Evolutionary conservation across 2,329 filamentous ascomycete genomes (phyloP).

Genomic region (Diaporthe vaccinii): DNA sequence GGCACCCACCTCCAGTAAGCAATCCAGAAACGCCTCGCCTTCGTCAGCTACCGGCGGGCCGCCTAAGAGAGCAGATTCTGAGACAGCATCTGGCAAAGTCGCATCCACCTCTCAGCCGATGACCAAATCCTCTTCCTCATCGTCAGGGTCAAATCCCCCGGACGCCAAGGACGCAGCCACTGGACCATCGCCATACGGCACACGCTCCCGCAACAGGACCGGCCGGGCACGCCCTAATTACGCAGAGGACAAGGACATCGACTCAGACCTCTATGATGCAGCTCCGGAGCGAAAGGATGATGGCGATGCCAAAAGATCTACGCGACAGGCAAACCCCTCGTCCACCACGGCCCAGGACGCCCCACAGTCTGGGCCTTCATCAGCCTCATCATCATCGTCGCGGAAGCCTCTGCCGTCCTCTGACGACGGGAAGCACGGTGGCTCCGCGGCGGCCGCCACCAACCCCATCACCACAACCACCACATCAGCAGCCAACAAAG

Average conservation of each 20-base stretch:
- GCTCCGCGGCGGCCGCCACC: conserved; percentile 54
- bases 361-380: conserved; percentile 45
- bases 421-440: conserved; percentile 56
- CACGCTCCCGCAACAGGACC: conserved; percentile 90
- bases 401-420: conserved; percentile 48
- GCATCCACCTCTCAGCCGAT: conserved; percentile 56
- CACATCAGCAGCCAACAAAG: conserved; percentile 33
- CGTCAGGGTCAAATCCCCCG: conserved; percentile 57
- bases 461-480: conserved; percentile 44
- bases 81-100: conserved; percentile 42
- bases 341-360: conserved; percentile 50
- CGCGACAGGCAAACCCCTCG: conserved; percentile 52
- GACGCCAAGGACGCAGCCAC: conserved; percentile 65
- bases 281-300: conserved; percentile 68
- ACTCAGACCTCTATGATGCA: conserved; percentile 86
- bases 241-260: conserved; percentile 91
- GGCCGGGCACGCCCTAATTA: conserved; percentile 90
- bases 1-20: conserved; percentile 45
- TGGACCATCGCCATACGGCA: conserved; percentile 83
- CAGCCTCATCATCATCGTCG: conserved; percentile 47
- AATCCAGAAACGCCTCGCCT: conserved; percentile 44
- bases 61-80: conserved; percentile 50
- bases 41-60: conserved; percentile 47
- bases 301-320: conserved; percentile 68
- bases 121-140: conserved; percentile 63